These are phyloP conservation scores for Cicer cuneatum DNA, from an alignment of 306 rosid genomes.

Conservation along the genomic window DNA sequence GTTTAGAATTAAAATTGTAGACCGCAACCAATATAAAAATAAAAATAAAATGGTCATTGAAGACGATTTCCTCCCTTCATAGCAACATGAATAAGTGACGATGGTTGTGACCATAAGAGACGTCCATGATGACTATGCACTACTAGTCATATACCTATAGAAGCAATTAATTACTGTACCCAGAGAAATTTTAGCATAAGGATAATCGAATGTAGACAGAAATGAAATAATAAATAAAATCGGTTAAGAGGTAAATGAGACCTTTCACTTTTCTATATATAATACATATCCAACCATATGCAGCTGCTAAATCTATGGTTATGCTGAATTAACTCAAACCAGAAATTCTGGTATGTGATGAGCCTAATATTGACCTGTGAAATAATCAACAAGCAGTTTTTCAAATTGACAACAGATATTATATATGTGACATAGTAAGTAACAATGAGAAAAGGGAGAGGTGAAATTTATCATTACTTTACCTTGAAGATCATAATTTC, in stretches of 20 bases:
- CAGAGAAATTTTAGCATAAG: background rate
- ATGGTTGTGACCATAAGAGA: background rate
- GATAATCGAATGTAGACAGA: background rate
- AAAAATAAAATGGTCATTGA: background rate
- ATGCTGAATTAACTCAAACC: constrained; percentile 2
- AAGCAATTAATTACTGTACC: background rate
- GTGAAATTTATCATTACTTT: constrained; percentile 28
- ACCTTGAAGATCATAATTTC: constrained; percentile 55
- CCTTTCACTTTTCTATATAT: constrained; percentile 4
- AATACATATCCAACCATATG: constrained; percentile 35
- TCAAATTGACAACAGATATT: background rate
- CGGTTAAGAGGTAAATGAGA: background rate
- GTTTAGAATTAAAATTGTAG: background rate
- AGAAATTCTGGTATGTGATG: constrained; percentile 12
- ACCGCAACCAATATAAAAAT: background rate
- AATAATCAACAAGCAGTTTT: constrained; percentile 29
- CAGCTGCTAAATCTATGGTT: constrained; percentile 18
- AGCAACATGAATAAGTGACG: background rate
- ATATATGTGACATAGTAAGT: background rate
- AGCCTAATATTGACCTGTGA: constrained; percentile 31
- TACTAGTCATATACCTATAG: background rate
- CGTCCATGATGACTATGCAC: constrained; percentile 1
- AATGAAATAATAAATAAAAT: constrained; percentile 4
- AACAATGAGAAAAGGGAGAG: constrained; percentile 5
- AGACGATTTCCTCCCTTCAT: background rate